phyloP scores from a whole-genome alignment of 2,329 filamentous ascomycete genomes.

The Neonectria faginata region DNA sequence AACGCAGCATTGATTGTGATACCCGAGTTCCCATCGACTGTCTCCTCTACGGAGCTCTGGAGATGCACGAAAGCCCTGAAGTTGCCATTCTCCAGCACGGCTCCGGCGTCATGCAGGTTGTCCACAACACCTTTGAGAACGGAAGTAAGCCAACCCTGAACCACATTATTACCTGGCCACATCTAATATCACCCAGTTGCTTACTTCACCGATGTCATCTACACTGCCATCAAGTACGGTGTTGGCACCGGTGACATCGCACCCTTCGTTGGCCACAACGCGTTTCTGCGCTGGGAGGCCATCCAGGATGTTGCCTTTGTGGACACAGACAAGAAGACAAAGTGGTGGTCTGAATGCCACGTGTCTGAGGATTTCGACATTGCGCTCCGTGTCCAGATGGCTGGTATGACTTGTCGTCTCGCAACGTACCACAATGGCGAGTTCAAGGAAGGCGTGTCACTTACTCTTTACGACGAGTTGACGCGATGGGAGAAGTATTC shows the following conservation, averaged over 20 bases:
- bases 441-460: constrained; percentile 79
- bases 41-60: constrained; percentile 74
- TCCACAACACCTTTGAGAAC: constrained; percentile 78
- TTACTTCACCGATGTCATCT: constrained; percentile 84
- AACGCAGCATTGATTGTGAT: constrained; percentile 67
- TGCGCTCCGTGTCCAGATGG: constrained; percentile 76
- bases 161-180: no score
- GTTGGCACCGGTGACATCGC: constrained; percentile 79
- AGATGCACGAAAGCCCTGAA: constrained; percentile 77
- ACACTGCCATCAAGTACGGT: constrained; percentile 77
- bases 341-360: constrained; percentile 80
- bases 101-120: constrained; percentile 82
- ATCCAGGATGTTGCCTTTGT: constrained; percentile 42
- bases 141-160: constrained; percentile 48
- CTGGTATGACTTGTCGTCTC: constrained; percentile 75
- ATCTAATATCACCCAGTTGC: constrained; percentile 57
- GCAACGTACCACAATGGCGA: constrained; percentile 76
- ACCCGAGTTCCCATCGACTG: constrained; percentile 73
- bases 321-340: constrained; percentile 63
- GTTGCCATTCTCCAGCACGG: constrained; percentile 79
- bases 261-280: constrained; percentile 83
- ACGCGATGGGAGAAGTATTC: constrained; percentile 80
- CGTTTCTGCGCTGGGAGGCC: constrained; percentile 75
- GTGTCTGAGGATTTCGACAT: constrained; percentile 86
- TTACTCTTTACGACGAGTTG: constrained; percentile 79